A percentile compares a stretch with the other conserved stretches of the same genome.
These are phyloP conservation scores for Colletotrichum falcatum DNA, from an alignment of 2,329 filamentous ascomycete genomes.

Conservation along the genomic window DNA sequence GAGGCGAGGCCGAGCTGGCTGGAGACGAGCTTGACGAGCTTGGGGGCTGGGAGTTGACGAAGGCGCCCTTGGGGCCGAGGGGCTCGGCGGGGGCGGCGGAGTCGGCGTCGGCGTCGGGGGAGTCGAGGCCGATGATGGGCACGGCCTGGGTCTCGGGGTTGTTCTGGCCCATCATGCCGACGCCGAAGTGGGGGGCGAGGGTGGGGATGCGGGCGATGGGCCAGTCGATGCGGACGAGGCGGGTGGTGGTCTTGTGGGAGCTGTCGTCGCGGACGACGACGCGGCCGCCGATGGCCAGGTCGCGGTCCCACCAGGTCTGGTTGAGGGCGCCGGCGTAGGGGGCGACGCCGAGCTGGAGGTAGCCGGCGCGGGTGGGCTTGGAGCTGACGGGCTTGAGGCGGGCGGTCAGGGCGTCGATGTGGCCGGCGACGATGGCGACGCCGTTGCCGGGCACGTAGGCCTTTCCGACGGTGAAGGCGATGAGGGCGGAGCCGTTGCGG, in stretches of 20 bases:
- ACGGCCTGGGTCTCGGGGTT: conserved; percentile 96
- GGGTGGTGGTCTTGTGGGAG: conserved; percentile 80
- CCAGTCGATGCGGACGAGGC: conserved; percentile 92
- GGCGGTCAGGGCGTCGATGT: conserved; percentile 92
- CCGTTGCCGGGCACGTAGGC: conserved; percentile 88
- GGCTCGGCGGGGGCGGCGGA: conserved; percentile 50
- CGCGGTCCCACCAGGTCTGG: conserved; percentile 96
- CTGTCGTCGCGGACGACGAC: conserved; percentile 82
- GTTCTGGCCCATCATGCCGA: conserved; percentile 73
- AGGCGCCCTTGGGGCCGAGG: conserved; percentile 76
- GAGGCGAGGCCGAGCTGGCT: conserved; percentile 80
- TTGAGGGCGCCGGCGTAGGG: conserved; percentile 92
- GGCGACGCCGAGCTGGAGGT: conserved; percentile 88
- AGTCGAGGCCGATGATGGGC: conserved; percentile 91
- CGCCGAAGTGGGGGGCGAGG: conserved; percentile 92
- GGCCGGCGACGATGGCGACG: conserved; percentile 87
- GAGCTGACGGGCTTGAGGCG: conserved; percentile 91
- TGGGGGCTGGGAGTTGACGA: conserved; percentile 87
- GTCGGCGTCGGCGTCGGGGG: conserved; percentile 56
- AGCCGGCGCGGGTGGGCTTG: conserved; percentile 86
- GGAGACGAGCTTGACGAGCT: conserved; percentile 85
- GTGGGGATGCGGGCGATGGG: conserved; percentile 94
- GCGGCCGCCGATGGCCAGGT: conserved; percentile 89
- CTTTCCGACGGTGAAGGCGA: conserved; percentile 86
- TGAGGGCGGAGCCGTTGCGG: conserved; percentile 86